Base-by-base conservation (phyloP, 169 alveolate genomes). In the Plasmodium yoelii region DNA sequence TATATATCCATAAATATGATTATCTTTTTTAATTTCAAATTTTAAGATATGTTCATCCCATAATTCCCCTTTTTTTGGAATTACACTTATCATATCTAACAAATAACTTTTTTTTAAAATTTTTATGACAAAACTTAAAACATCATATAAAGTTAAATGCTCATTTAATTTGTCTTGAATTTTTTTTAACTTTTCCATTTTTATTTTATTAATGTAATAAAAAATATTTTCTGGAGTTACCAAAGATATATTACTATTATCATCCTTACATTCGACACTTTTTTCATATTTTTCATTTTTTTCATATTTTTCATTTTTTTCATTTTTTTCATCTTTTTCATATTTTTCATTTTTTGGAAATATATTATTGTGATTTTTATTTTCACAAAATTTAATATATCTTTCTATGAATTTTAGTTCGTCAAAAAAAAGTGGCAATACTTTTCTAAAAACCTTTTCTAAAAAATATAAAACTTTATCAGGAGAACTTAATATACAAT, bases 1-100 rank as follows among this genome's bases (percentile, higher is more conserved):
- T 60, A 94, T 46, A 51, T 86, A 70, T 7, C 91, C 91, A 24
- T 69, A 86, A 4, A 53, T 60, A 56, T 68, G 42, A 22, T 49
- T 15, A 28, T 56, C 75, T 28, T 61, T 73, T 53, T 61, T 56
- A 59, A 86, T 86, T 53, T 86, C 87, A 59, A 86, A 86, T 59
- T 86, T 86, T 65, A 86, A 46, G 13, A 86, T 86, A 46, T 44
- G 9, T 12, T 86, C 91, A 72, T 86, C 87, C 91, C 91, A 86
- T 39, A 86, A 13, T 69, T 86, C 91, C 22, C 71, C 71, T 51
- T 63, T 34, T 13, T 47, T 26, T 13, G 87, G 91, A 3, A 42
- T 15, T 15, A 86, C 44, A 64, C 71, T 63, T 28, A 60, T 59
- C 91, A 86, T 86, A 19, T 86, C 91, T 72, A 86, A 60, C 7